Evolutionary conservation across 2,329 filamentous ascomycete species (phyloP).

Genomic region (Cordyceps cateniannulata): DNA sequence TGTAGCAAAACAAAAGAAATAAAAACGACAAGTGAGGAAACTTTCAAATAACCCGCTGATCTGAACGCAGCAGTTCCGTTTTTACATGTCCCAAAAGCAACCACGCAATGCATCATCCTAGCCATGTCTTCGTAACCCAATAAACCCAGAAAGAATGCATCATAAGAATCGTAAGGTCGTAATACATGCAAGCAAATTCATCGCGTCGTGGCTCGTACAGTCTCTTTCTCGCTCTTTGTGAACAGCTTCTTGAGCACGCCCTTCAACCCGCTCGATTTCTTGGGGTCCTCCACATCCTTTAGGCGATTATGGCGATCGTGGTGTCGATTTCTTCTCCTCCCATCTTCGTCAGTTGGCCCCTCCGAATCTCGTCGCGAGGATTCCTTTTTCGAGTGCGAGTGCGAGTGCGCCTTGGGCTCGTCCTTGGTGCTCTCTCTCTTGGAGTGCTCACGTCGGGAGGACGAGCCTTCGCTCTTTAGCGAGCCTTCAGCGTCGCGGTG

Average conservation of each 20-base stretch:
- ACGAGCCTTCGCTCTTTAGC: background rate
- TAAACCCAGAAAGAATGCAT: conserved; percentile 17
- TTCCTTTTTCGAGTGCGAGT: background rate
- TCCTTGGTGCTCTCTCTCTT: background rate
- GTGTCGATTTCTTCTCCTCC: conserved; percentile 27
- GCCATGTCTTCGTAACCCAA: background rate
- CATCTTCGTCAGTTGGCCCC: conserved; percentile 16
- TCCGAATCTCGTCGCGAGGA: background rate
- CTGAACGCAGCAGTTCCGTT: conserved; percentile 1
- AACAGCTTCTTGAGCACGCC: conserved; percentile 26
- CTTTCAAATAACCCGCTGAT: conserved; percentile 14
- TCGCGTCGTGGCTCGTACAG: conserved; percentile 11
- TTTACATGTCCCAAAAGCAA: background rate
- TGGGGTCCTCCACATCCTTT: conserved; percentile 25
- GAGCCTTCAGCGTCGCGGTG: conserved; percentile 5
- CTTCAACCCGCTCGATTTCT: conserved; percentile 25
- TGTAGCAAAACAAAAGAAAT: background rate
- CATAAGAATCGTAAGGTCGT: conserved; percentile 1
- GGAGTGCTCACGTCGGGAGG: background rate
- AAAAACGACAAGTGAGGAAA: background rate
- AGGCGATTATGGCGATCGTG: conserved; percentile 26
- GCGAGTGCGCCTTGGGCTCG: background rate
- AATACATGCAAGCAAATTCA: background rate
- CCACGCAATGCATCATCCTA: conserved; percentile 1
- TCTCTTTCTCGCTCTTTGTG: conserved; percentile 16